A percentile compares a stretch with the other conserved stretches of the same genome.
These are phyloP conservation scores for Marasmius fiardii DNA, from an alignment of 1,284 basidiomycete species.

Conservation along the genomic window DNA sequence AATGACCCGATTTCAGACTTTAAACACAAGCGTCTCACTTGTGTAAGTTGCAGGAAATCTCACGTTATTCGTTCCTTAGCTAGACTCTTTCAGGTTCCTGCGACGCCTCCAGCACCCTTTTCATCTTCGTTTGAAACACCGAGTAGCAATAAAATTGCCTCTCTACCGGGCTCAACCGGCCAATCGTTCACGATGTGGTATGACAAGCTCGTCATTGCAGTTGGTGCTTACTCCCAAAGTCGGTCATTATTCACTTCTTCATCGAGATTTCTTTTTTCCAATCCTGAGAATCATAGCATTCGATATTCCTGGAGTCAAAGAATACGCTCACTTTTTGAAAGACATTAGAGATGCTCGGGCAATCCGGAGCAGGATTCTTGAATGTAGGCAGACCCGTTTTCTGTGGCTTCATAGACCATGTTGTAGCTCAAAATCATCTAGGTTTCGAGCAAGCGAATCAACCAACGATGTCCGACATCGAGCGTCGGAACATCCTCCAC, in stretches of 20 bases:
- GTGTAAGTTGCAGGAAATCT: constrained; percentile 37
- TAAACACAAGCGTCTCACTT: constrained; percentile 53
- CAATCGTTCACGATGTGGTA: constrained; percentile 55
- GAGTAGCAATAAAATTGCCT: neutral
- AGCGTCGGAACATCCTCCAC: constrained; percentile 67
- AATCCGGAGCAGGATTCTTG: constrained; percentile 74
- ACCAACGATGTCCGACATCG: constrained; percentile 61
- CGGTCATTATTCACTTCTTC: constrained; percentile 24
- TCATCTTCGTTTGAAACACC: constrained; percentile 17
- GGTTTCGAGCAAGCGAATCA: constrained; percentile 81
- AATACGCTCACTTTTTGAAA: constrained; percentile 81
- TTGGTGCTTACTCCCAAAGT: constrained; percentile 85
- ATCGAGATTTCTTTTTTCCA: neutral
- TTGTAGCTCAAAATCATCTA: constrained; percentile 18
- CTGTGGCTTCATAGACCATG: constrained; percentile 5
- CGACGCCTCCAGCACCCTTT: constrained; percentile 42
- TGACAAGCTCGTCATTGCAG: constrained; percentile 83
- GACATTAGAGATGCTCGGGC: constrained; percentile 79
- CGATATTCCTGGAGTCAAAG: constrained; percentile 65
- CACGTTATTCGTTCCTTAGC: neutral
- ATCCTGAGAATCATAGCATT: constrained; percentile 42
- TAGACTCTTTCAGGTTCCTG: constrained; percentile 43
- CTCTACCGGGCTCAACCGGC: constrained; percentile 8
- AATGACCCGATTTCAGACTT: constrained; percentile 46
- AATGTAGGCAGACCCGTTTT: constrained; percentile 42